Percentiles rank a stretch among this genome's conserved stretches.
Evolutionary conservation across 78 protist species (phyloP).

Genomic region (Cavenderia fasciculata): DNA sequence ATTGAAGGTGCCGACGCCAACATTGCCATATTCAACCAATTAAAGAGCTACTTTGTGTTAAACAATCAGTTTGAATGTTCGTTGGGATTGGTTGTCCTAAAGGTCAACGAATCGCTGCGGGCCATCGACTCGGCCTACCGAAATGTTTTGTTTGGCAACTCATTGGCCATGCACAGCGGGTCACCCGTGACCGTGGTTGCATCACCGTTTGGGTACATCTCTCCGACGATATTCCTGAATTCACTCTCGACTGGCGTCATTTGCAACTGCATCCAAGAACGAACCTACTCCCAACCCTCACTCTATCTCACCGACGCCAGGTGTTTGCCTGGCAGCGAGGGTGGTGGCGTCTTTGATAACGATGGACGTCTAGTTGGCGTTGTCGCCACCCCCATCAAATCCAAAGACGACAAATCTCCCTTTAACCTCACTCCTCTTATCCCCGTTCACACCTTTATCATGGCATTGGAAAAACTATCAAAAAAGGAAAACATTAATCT

Average conservation of each 20-base stretch:
- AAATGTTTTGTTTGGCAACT: slow-evolving; percentile 13
- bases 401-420: slow-evolving; percentile 72
- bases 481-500: too few relatives aligned
- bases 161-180: slow-evolving; percentile 9
- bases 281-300: neutral
- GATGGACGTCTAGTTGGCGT: slow-evolving; percentile 12
- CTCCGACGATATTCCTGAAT: slow-evolving; percentile 73
- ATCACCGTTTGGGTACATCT: slow-evolving; percentile 65
- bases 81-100: slow-evolving; percentile 28
- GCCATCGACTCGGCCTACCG: neutral
- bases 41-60: slow-evolving; percentile 24
- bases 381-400: slow-evolving; percentile 38
- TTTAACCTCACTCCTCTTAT: slow-evolving; percentile 32
- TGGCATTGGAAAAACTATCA: too few relatives aligned
- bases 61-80: neutral
- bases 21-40: neutral
- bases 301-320: slow-evolving; percentile 58
- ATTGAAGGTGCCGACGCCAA: neutral
- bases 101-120: neutral
- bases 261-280: slow-evolving; percentile 26
- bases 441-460: slow-evolving; percentile 26
- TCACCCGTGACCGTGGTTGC: slow-evolving; percentile 24
- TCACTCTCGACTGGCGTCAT: slow-evolving; percentile 39
- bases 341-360: slow-evolving; percentile 45
- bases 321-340: slow-evolving; percentile 74